phyloP scores from a whole-genome alignment of 1,284 basidiomycete species.

The Cystobasidium sp. region DNA sequence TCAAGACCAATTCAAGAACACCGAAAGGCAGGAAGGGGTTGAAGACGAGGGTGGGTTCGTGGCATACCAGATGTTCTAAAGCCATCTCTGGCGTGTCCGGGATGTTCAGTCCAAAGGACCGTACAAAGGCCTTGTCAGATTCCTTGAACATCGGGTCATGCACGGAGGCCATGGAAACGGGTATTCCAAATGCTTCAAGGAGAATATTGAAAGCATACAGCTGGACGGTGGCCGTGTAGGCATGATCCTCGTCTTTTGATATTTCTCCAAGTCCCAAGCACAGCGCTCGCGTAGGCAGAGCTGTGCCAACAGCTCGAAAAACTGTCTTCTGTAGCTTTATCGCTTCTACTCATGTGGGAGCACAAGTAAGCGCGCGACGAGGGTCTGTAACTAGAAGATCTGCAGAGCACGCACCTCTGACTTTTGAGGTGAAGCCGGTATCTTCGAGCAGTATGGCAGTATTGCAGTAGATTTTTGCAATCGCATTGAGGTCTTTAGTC shows the following conservation, averaged over 20 bases:
- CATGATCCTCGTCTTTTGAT: not conserved
- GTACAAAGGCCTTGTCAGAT: conserved; percentile 17
- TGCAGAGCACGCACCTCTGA: no score
- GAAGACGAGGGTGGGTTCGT: conserved; percentile 33
- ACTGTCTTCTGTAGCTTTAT: not conserved
- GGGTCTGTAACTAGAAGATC: no score
- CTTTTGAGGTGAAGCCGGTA: not conserved
- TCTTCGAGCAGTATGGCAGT: not conserved
- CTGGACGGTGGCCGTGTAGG: conserved; percentile 5
- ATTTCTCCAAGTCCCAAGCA: conserved; percentile 27
- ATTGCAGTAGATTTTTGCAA: no score
- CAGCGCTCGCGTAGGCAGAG: conserved; percentile 10
- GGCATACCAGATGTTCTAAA: conserved; percentile 12
- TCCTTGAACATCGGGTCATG: conserved; percentile 37
- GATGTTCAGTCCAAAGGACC: conserved; percentile 9
- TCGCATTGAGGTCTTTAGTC: not conserved
- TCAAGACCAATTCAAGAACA: conserved; percentile 25
- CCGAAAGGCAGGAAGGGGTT: conserved; percentile 25
- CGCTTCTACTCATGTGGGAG: not conserved
- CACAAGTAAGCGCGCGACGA: no score
- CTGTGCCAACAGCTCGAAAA: not conserved
- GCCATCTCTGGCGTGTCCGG: conserved; percentile 6
- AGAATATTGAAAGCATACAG: conserved; percentile 19
- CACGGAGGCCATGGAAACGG: not conserved
- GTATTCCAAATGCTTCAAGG: conserved; percentile 27